A percentile compares a stretch with the other conserved stretches of the same genome.
Evolutionary conservation across 257 asterid species (phyloP).

Genomic region (Lithospermum erythrorhizon): DNA sequence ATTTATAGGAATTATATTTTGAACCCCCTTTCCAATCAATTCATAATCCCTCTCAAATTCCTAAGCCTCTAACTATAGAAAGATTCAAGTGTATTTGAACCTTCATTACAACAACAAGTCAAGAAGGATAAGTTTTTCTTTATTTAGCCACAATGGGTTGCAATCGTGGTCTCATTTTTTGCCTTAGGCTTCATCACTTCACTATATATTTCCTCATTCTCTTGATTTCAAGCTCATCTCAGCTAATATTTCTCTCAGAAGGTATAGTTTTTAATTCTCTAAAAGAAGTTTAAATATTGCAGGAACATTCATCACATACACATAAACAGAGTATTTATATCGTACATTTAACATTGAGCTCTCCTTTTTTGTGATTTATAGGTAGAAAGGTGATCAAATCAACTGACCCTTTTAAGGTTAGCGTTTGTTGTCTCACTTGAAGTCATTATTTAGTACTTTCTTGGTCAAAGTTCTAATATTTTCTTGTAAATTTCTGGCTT

Average conservation of each 20-base stretch:
- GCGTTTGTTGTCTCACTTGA: slow-evolving; percentile 8
- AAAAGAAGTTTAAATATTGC: neutral
- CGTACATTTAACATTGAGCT: neutral
- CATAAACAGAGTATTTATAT: too few relatives aligned
- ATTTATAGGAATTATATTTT: neutral
- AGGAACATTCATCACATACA: neutral
- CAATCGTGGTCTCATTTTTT: slow-evolving; percentile 14
- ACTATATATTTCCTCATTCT: slow-evolving; percentile 23
- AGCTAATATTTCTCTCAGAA: slow-evolving; percentile 26
- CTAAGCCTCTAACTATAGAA: neutral
- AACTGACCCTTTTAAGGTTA: slow-evolving; percentile 22
- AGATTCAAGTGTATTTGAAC: too few relatives aligned
- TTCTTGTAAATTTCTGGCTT: neutral
- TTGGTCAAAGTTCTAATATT: neutral
- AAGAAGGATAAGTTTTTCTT: neutral
- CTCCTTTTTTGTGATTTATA: slow-evolving; percentile 14
- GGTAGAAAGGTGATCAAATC: slow-evolving; percentile 32
- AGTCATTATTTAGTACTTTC: neutral
- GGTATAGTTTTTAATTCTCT: slow-evolving; percentile 22
- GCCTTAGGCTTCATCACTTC: slow-evolving; percentile 15
- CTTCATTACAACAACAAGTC: neutral
- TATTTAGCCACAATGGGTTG: slow-evolving; percentile 20
- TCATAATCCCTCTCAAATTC: slow-evolving; percentile 11
- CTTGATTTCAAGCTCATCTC: slow-evolving; percentile 26
- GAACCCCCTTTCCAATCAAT: slow-evolving; percentile 1